These are phyloP conservation scores for Meira miltonrushii DNA, from an alignment of 1,284 basidiomycete genomes.

Conservation along the genomic window DNA sequence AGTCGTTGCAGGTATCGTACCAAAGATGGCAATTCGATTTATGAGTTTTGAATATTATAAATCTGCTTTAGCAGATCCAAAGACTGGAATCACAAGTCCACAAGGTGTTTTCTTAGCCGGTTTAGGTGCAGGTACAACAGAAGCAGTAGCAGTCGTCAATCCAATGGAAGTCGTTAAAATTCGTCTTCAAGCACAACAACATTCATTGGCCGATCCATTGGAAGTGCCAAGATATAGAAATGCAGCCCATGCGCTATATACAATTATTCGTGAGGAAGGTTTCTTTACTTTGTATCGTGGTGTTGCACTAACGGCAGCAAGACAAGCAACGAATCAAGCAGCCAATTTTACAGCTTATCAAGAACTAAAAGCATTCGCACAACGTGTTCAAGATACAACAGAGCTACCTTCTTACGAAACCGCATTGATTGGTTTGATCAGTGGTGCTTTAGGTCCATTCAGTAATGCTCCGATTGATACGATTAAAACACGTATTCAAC, in stretches of 20 bases:
- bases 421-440: slow-evolving; percentile 86
- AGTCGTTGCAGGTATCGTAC: slow-evolving; percentile 86
- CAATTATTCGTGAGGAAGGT: slow-evolving; percentile 90
- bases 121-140: slow-evolving; percentile 86
- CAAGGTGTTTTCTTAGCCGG: slow-evolving; percentile 80
- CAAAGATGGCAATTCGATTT: slow-evolving; percentile 99
- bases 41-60: slow-evolving; percentile 97
- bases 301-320: slow-evolving; percentile 79
- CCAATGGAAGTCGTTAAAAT: slow-evolving; percentile 99
- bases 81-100: slow-evolving; percentile 70
- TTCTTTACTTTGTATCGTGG: slow-evolving; percentile 80
- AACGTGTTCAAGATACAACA: slow-evolving; percentile 61
- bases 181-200: slow-evolving; percentile 92
- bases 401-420: slow-evolving; percentile 78
- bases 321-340: slow-evolving; percentile 97
- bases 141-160: slow-evolving; percentile 84
- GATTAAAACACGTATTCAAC: slow-evolving; percentile 82
- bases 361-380: slow-evolving; percentile 80
- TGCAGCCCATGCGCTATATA: slow-evolving; percentile 92
- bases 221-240: slow-evolving; percentile 92
- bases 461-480: slow-evolving; percentile 97
- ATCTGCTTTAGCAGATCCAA: slow-evolving; percentile 67
- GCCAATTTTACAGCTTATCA: slow-evolving; percentile 99
- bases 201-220: slow-evolving; percentile 91
- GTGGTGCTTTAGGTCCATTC: slow-evolving; percentile 91